phyloP scores from a whole-genome alignment of 2,329 filamentous ascomycete genomes.

The Spiromastix sp. region DNA sequence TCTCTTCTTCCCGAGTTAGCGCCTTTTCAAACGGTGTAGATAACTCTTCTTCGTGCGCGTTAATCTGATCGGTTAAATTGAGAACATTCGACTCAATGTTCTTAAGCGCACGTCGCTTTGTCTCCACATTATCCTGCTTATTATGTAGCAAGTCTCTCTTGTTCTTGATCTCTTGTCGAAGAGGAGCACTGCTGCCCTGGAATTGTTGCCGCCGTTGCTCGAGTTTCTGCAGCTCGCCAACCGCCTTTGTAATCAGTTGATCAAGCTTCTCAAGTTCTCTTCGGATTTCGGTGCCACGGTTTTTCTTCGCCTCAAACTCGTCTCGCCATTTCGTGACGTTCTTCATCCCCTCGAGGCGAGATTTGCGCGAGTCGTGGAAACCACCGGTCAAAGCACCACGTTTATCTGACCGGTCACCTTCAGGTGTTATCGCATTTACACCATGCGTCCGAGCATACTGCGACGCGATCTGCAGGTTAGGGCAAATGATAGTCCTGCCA shows the following conservation, averaged over 20 bases:
- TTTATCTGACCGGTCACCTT: slow-evolving; percentile 91
- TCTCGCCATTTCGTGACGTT: slow-evolving; percentile 63
- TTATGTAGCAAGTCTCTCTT: slow-evolving; percentile 67
- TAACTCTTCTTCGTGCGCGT: slow-evolving; percentile 69
- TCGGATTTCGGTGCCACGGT: slow-evolving; percentile 55
- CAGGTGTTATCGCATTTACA: slow-evolving; percentile 84
- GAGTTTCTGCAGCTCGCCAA: slow-evolving; percentile 71
- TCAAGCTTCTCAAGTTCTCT: slow-evolving; percentile 66
- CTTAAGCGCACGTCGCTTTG: slow-evolving; percentile 53
- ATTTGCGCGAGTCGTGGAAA: slow-evolving; percentile 77
- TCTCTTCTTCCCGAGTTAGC: slow-evolving; percentile 71
- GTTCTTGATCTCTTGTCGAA: slow-evolving; percentile 64
- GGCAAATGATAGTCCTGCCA: slow-evolving; percentile 88
- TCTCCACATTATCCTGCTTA: slow-evolving; percentile 62
- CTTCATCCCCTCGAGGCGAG: slow-evolving; percentile 75
- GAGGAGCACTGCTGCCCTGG: slow-evolving; percentile 70
- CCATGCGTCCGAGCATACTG: slow-evolving; percentile 90
- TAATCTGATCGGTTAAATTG: slow-evolving; percentile 63
- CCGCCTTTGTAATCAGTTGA: slow-evolving; percentile 79
- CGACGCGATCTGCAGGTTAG: slow-evolving; percentile 73
- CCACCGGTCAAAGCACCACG: slow-evolving; percentile 92
- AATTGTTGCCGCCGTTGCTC: slow-evolving; percentile 68
- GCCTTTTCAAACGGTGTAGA: slow-evolving; percentile 86
- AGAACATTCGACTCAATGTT: slow-evolving; percentile 66
- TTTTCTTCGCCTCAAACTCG: slow-evolving; percentile 58